Evolutionary conservation across 106 monocot species (phyloP).

Genomic region (Gastrodia elata): DNA sequence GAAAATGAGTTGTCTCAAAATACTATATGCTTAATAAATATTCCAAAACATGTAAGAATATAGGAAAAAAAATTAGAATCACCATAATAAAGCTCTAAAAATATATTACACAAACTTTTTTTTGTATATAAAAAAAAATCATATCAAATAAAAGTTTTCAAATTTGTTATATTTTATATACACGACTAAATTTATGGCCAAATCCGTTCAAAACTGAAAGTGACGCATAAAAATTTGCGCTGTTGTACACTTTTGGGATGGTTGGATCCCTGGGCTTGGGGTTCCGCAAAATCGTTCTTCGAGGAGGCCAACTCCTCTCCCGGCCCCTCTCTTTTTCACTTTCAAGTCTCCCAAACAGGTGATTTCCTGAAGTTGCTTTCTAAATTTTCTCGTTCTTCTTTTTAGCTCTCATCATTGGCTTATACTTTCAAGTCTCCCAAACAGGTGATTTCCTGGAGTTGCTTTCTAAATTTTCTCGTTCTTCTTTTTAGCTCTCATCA

Average conservation of each 20-base stretch:
- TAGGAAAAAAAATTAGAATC: too few species aligned
- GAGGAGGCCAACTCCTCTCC: background rate
- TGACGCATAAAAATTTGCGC: too few species aligned
- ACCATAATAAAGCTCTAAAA: too few species aligned
- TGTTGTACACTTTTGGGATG: background rate
- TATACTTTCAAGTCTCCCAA: background rate
- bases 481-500: background rate
- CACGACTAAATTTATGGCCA: too few species aligned
- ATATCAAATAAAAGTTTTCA: too few species aligned
- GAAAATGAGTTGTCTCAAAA: too few species aligned
- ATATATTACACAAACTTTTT: too few species aligned
- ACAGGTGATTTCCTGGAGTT: background rate
- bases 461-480: background rate
- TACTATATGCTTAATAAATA: too few species aligned
- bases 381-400: background rate
- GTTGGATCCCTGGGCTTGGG: background rate
- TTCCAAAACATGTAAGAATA: too few species aligned
- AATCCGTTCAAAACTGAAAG: too few species aligned
- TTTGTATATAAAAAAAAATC: too few species aligned
- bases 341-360: background rate
- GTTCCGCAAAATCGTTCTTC: background rate
- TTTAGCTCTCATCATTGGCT: background rate
- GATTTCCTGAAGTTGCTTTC: background rate
- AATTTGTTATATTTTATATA: too few species aligned
- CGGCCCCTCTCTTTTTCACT: background rate